These are phyloP conservation scores for Asclepias syriaca DNA, from an alignment of 257 asterid species.

Conservation along the genomic window DNA sequence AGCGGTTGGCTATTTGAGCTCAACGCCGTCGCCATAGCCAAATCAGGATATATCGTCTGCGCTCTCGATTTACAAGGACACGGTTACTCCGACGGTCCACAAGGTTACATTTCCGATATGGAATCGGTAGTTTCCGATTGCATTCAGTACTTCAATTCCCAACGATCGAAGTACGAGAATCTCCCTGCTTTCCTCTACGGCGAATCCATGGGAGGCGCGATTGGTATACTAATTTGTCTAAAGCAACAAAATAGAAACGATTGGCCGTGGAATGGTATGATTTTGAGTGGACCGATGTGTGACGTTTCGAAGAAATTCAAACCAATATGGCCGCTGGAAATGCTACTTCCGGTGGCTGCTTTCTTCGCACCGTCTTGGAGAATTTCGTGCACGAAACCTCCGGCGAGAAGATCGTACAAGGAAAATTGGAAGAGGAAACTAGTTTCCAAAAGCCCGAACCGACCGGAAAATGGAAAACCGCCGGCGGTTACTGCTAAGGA, in stretches of 20 bases:
- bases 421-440: constrained; percentile 60
- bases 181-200: constrained; percentile 75
- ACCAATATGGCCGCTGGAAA: constrained; percentile 79
- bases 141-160: constrained; percentile 43
- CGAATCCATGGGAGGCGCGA: constrained; percentile 75
- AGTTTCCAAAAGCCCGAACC: constrained; percentile 50
- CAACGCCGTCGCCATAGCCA: constrained; percentile 68
- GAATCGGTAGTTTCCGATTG: constrained; percentile 50
- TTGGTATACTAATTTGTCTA: constrained; percentile 46
- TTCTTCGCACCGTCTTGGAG: constrained; percentile 65
- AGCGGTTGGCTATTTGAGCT: constrained; percentile 80
- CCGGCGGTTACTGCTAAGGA: constrained; percentile 59
- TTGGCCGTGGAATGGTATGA: constrained; percentile 54
- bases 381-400: constrained; percentile 46
- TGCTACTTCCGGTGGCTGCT: constrained; percentile 52
- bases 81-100: constrained; percentile 64
- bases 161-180: constrained; percentile 9
- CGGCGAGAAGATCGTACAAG: constrained; percentile 39
- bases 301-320: constrained; percentile 56
- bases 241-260: constrained; percentile 30
- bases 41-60: constrained; percentile 57
- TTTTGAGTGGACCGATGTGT: constrained; percentile 73
- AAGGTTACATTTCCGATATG: constrained; percentile 47
- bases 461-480: constrained; percentile 39
- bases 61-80: constrained; percentile 80